These are phyloP conservation scores for Prunus padus DNA, from an alignment of 306 rosid species.

Conservation along the genomic window DNA sequence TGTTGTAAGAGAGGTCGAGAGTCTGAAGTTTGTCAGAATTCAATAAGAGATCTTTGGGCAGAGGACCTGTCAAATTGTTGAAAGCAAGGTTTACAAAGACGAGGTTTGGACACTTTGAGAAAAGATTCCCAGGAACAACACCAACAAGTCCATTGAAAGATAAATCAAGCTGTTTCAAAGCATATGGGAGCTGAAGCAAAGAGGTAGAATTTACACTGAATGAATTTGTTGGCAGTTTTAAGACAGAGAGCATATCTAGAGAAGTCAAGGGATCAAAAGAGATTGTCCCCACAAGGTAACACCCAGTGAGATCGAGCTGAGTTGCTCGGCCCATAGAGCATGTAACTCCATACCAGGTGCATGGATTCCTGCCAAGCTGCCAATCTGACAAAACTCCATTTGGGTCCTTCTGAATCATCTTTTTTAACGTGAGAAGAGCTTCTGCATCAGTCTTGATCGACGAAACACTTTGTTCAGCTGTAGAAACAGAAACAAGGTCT, in stretches of 20 bases:
- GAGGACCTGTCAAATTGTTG: constrained; percentile 72
- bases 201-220: constrained; percentile 73
- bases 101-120: constrained; percentile 74
- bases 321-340: constrained; percentile 69
- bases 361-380: constrained; percentile 54
- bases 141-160: constrained; percentile 65
- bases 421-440: constrained; percentile 72
- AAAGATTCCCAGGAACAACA: constrained; percentile 57
- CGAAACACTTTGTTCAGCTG: constrained; percentile 36
- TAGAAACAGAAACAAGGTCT: constrained; percentile 31
- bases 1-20: constrained; percentile 80
- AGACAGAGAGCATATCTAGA: constrained; percentile 61
- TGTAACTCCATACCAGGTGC: constrained; percentile 82
- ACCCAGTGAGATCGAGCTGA: constrained; percentile 61
- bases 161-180: constrained; percentile 71
- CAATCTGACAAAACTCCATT: constrained; percentile 59
- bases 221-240: constrained; percentile 57
- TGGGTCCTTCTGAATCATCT: constrained; percentile 64
- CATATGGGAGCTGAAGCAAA: constrained; percentile 71
- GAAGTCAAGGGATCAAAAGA: constrained; percentile 62
- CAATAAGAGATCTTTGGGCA: constrained; percentile 57
- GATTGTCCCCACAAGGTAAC: constrained; percentile 43
- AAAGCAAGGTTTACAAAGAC: constrained; percentile 59
- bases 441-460: constrained; percentile 67
- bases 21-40: constrained; percentile 56